phyloP scores from a whole-genome alignment of 805 yeast genomes.

The Lipomyces orientalis region DNA sequence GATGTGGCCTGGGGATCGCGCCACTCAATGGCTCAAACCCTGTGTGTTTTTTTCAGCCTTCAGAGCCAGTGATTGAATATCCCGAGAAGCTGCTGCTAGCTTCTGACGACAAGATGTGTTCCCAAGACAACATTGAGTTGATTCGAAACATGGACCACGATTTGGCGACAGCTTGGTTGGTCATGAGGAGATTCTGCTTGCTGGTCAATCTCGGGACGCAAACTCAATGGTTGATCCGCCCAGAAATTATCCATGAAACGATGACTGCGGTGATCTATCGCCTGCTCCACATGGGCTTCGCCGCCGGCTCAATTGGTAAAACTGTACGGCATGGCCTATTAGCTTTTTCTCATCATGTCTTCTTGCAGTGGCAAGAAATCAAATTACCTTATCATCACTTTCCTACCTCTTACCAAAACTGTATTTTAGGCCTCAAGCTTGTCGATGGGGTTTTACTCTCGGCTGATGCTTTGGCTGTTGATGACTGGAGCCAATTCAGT shows the following conservation, averaged over 20 bases:
- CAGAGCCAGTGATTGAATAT: neutral
- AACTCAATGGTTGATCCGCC: neutral
- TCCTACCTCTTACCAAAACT: neutral
- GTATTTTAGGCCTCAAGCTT: neutral
- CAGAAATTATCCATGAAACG: neutral
- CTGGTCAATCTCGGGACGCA: neutral
- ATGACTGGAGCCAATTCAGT: neutral
- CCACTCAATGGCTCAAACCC: neutral
- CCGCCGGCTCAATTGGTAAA: neutral
- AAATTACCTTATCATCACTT: neutral
- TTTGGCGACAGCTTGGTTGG: neutral
- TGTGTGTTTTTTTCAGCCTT: neutral
- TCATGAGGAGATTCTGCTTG: neutral
- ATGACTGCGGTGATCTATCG: neutral
- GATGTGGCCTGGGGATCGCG: neutral
- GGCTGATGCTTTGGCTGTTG: neutral
- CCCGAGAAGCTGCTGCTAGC: neutral
- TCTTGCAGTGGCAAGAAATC: neutral
- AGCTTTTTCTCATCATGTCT: neutral
- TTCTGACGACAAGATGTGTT: neutral
- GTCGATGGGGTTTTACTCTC: neutral
- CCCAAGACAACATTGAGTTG: neutral
- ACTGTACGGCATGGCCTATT: neutral
- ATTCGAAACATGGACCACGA: neutral
- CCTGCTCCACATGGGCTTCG: neutral